Evolutionary conservation across 768 basidiomycete species (phyloP), one percentile per base, ranked within the genome.

Genomic region (Naganishia vaughanmartiniae): DNA sequence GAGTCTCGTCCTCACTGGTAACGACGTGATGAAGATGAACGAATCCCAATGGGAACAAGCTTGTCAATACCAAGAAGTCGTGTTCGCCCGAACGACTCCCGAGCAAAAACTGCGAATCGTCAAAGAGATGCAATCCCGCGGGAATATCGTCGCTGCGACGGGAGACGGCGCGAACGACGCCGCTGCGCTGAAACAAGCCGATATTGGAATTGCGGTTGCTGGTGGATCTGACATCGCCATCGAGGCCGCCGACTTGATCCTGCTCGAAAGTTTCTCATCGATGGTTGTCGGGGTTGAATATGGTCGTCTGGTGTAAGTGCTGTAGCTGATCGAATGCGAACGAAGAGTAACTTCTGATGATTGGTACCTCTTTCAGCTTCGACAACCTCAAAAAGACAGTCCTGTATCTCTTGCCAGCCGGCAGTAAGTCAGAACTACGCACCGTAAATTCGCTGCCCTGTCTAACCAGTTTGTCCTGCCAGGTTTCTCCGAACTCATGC

Each of bases 81-180:
- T 89, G 3, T 88, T 89, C 70, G 87, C 87, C 0, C 83, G 88
- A 6, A 87, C 87, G 0, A 86, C 85, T 0, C 87, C 88, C 0
- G 86, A 88, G 74, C 87, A 88, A 79, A 89, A 89, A 75, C 80
- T 88, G 0, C 83, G 85, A 15, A 89, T 89, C 72, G 88, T 89
- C 33, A 85, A 86, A 68, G 83, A 84, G 42, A 84, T 87, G 72
- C 86, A 88, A 76, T 78, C 77, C 11, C 79, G 84, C 3, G 85
- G 84, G 2, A 84, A 84, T 72, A 84, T 86, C 1, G 87, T 88
- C 6, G 87, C 86, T 0, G 87, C 88, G 70, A 89, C 88, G 4
- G 88, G 88, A 2, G 88, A 89, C 76, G 88, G 88, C 33, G 80
- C 78, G n/a, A 81, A 81, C 66, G 80, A 81, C 63, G 77, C 78